Base-by-base conservation (phyloP, 108 stramenopile genomes). In the Aurantiochytrium sp. region DNA sequence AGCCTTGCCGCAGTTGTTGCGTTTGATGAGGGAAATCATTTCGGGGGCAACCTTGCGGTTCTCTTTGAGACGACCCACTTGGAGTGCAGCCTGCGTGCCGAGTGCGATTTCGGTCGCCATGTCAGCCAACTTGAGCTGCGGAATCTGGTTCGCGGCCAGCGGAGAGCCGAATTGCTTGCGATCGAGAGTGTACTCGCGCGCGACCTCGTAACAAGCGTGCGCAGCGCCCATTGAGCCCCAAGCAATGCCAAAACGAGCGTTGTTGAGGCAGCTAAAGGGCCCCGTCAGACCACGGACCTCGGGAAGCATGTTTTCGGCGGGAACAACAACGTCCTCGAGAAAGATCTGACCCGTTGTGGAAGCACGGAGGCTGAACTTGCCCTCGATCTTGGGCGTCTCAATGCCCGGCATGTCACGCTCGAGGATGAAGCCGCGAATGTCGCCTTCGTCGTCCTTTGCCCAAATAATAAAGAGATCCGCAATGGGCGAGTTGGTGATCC, bases 401-500 rank as follows among this genome's bases (percentile, higher is more conserved):
- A 93, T 71, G 5, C 97, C 97, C 4, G 94, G 91, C 59, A 92
- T 94, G 49, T 92, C 97, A 18, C 51, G 53, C 90, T 98, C 98
- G 45, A 98, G 47, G 12, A 98, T 53, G 91, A 97, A 98, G 58
- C 98, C 98, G 58, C 94, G 90, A 19, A 98, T 94, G 29, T 91
- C 92, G 0, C 95, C 96, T 51, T 92, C 93, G 72, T 96, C 96
- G 88, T 88, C 88, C 16, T 93, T 91, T 12, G 97, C 97, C 97
- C 97, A 98, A 4, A 98, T 93, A 43, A 98, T 91, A 90, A 96
- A 95, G 12, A 98, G 95, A 89, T 98, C 97, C 6, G 98, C 97
- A 64, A 97, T 96, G 23, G 98, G 97, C 14, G 94, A 93, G 93
- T 98, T 97, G 58, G 98, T 98, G 91, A 98, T 98, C 98, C 98